Base-by-base conservation (phyloP, 805 yeast genomes). In the Nakazawaea ishiwadae region DNA sequence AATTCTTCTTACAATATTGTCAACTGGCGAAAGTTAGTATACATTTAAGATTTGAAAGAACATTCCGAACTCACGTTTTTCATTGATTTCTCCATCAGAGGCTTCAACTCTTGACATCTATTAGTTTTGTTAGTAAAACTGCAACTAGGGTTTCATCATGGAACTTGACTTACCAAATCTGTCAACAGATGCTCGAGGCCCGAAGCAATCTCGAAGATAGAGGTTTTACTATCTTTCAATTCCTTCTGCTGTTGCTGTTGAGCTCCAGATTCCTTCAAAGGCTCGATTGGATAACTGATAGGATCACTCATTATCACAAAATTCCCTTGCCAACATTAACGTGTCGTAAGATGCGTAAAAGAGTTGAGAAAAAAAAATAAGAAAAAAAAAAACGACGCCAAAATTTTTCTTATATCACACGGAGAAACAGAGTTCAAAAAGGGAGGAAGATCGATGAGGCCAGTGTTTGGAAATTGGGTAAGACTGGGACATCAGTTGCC, bases 181-280 rank as follows among this genome's bases (percentile, higher is more conserved):
- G 48, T 40, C 9, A 59, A 40, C 51, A 51, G 47, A 4, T 39
- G 44, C 44, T 58, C 61, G 6, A 59, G 48, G 35, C 52, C 56
- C 0, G 61, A 53, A 7, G 63, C 62, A 12, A 59, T 57, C 24
- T 59, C 63, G 38, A 59, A 58, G n/a, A 58, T 51, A 19, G 63
- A 51, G 10, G 53, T 48, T 15, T 46, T 21, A 18, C 33, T 27
- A 1, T 26, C 29, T 12, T 17, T 11, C 11, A 21, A 19, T 10
- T 23, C 26, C 10, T 23, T 23, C 26, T 8, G 26, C 26, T 14
- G 12, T 24, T 23, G 18, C 23, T 8, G 36, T 12, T 21, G 29
- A 14, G 31, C 15, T 7, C 20, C 26, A 4, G 24, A 23, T 19
- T 38, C 41, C 24, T 38, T 38, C 31, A 38, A 31, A 2, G 41